A percentile compares a stretch with the other conserved stretches of the same genome.
These are phyloP conservation scores for Globisporangium middletonii DNA, from an alignment of 352 stramenopile species.

Conservation along the genomic window DNA sequence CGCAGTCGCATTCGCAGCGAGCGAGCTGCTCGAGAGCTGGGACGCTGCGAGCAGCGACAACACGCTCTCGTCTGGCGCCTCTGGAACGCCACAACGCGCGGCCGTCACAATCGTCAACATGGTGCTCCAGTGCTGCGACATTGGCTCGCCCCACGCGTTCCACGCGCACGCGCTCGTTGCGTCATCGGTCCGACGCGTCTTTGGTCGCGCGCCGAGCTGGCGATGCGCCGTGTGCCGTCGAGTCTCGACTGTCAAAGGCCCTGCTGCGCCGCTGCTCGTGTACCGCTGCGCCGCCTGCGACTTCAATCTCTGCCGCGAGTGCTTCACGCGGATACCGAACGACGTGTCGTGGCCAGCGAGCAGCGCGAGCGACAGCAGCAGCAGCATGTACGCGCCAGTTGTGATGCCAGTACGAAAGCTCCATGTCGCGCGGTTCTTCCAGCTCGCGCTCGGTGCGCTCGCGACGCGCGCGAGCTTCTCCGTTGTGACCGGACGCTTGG, in stretches of 20 bases:
- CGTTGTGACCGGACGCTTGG: slow-evolving; percentile 28
- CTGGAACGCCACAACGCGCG: slow-evolving; percentile 8
- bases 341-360: neutral
- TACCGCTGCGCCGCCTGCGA: slow-evolving; percentile 54
- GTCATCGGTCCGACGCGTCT: slow-evolving; percentile 25
- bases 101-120: slow-evolving; percentile 28
- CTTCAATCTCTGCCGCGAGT: slow-evolving; percentile 52
- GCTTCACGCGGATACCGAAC: slow-evolving; percentile 66
- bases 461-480: slow-evolving; percentile 7
- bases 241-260: slow-evolving; percentile 16
- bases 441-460: slow-evolving; percentile 24
- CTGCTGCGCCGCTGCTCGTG: slow-evolving; percentile 13
- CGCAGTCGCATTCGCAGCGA: slow-evolving; percentile 21
- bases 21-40: slow-evolving; percentile 27
- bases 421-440: slow-evolving; percentile 30
- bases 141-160: slow-evolving; percentile 30
- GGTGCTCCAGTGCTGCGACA: slow-evolving; percentile 21
- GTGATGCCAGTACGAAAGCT: neutral
- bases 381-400: neutral
- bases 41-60: slow-evolving; percentile 12
- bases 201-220: slow-evolving; percentile 26
- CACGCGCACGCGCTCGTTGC: slow-evolving; percentile 33
- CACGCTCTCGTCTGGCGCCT: neutral
- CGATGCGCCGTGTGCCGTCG: slow-evolving; percentile 36
- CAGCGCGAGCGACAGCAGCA: neutral